A percentile compares a stretch with the other conserved stretches of the same genome.
These are phyloP conservation scores for Pythium rishiriense DNA, from an alignment of 352 stramenopile species.

Conservation along the genomic window DNA sequence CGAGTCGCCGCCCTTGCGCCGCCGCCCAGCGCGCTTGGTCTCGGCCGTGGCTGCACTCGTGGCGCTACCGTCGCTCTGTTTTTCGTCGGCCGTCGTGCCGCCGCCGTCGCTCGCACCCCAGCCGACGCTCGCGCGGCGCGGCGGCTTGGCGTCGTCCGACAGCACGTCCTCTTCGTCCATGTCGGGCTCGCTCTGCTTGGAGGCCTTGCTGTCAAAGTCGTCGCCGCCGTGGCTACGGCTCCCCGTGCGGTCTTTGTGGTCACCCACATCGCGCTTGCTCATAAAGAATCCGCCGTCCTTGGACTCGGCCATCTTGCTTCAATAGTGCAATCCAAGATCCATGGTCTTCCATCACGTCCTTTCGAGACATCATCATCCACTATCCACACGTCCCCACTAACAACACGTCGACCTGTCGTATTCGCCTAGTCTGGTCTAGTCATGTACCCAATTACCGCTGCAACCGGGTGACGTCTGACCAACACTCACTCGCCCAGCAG, in stretches of 20 bases:
- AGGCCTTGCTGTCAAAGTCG: conserved; percentile 22
- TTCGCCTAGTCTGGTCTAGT: conserved; percentile 4
- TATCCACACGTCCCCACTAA: conserved; percentile 2
- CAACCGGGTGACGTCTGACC: conserved; percentile 12
- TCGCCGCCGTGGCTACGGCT: conserved; percentile 6
- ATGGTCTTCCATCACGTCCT: conserved; percentile 12
- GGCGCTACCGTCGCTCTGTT: conserved; percentile 31
- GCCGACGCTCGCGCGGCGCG: conserved; percentile 59
- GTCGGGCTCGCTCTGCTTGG: conserved; percentile 26
- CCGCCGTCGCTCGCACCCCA: conserved; percentile 39
- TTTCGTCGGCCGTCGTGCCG: conserved; percentile 23
- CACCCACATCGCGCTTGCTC: conserved; percentile 20
- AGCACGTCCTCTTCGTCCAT: conserved; percentile 55
- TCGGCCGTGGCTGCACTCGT: conserved; percentile 28
- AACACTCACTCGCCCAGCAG: conserved; percentile 11
- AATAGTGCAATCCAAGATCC: neutral
- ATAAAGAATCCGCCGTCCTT: conserved; percentile 30
- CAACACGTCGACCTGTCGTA: neutral
- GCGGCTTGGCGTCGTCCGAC: conserved; percentile 46
- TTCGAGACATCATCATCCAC: neutral
- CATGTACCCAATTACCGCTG: conserved; percentile 18
- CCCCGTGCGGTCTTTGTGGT: conserved; percentile 12
- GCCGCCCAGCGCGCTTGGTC: conserved; percentile 51
- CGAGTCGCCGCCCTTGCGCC: conserved; percentile 56
- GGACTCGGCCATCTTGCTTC: conserved; percentile 21